A percentile compares a stretch with the other conserved stretches of the same genome.
Evolutionary conservation across 2,329 filamentous ascomycete genomes (phyloP).

Genomic region (Zymoseptoria brevis): DNA sequence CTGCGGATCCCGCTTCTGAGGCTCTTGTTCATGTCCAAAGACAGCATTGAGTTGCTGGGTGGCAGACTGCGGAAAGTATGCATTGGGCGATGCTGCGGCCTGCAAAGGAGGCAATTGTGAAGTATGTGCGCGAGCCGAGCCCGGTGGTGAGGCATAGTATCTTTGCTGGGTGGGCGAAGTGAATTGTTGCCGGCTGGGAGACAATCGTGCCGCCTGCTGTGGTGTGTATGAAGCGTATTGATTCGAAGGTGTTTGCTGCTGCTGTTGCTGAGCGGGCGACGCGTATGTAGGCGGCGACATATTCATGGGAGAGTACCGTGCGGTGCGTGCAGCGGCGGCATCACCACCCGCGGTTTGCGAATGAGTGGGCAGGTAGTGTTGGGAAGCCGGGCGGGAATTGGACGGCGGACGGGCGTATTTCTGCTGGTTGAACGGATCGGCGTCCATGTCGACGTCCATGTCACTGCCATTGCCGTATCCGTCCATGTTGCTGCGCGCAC

Average conservation of each 20-base stretch:
- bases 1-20: constrained; percentile 43
- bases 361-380: constrained; percentile 46
- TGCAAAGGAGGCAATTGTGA: constrained; percentile 70
- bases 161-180: constrained; percentile 47
- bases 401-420: constrained; percentile 76
- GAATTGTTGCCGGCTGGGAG: constrained; percentile 62
- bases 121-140: constrained; percentile 39
- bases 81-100: constrained; percentile 49
- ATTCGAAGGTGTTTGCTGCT: constrained; percentile 26
- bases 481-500: constrained; percentile 8
- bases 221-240: constrained; percentile 31
- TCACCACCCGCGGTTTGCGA: constrained; percentile 53
- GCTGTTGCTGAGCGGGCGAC: constrained; percentile 47
- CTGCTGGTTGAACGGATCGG: constrained; percentile 77
- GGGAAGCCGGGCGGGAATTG: constrained; percentile 55
- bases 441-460: constrained; percentile 61
- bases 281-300: constrained; percentile 67
- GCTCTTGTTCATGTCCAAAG: constrained; percentile 43
- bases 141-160: constrained; percentile 51
- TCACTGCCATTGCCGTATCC: constrained; percentile 32
- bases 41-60: constrained; percentile 64
- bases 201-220: constrained; percentile 58
- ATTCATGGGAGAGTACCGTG: constrained; percentile 96
- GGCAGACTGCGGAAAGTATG: constrained; percentile 61
- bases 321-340: constrained; percentile 66